Evolutionary conservation across 2,329 filamentous ascomycete genomes (phyloP).

Genomic region (Fusarium drepaniforme): DNA sequence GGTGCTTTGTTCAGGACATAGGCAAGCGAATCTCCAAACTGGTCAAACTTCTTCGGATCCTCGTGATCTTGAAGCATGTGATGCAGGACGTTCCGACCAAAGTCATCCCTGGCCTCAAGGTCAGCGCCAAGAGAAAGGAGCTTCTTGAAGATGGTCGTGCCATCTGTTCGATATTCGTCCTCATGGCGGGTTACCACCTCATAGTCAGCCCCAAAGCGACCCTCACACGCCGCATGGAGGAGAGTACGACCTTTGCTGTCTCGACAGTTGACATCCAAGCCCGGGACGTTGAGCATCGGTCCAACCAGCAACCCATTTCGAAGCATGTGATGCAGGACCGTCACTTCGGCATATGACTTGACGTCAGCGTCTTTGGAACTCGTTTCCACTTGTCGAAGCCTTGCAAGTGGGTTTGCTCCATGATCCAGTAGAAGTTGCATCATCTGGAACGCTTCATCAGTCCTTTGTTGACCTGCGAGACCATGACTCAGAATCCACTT

Average conservation of each 20-base stretch:
- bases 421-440: slow-evolving; percentile 36
- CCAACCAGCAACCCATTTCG: slow-evolving; percentile 5
- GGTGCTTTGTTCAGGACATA: slow-evolving; percentile 14
- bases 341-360: slow-evolving; percentile 19
- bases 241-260: slow-evolving; percentile 42
- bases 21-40: slow-evolving; percentile 5
- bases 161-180: not conserved
- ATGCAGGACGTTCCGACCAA: slow-evolving; percentile 40
- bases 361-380: not conserved
- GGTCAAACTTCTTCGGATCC: not conserved
- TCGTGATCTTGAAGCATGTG: slow-evolving; percentile 15
- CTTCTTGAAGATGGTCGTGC: slow-evolving; percentile 21
- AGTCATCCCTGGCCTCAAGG: slow-evolving; percentile 35
- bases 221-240: slow-evolving; percentile 40
- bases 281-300: slow-evolving; percentile 31
- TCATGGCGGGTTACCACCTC: not conserved
- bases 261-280: slow-evolving; percentile 40
- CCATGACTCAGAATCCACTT: not conserved
- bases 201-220: slow-evolving; percentile 12
- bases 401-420: slow-evolving; percentile 43
- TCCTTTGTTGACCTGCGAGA: not conserved
- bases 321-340: slow-evolving; percentile 41
- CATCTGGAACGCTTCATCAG: not conserved
- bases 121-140: slow-evolving; percentile 43
- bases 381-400: slow-evolving; percentile 2